Evolutionary conservation across 1,284 basidiomycete species (phyloP).

Genomic region (Moesziomyces sp.): DNA sequence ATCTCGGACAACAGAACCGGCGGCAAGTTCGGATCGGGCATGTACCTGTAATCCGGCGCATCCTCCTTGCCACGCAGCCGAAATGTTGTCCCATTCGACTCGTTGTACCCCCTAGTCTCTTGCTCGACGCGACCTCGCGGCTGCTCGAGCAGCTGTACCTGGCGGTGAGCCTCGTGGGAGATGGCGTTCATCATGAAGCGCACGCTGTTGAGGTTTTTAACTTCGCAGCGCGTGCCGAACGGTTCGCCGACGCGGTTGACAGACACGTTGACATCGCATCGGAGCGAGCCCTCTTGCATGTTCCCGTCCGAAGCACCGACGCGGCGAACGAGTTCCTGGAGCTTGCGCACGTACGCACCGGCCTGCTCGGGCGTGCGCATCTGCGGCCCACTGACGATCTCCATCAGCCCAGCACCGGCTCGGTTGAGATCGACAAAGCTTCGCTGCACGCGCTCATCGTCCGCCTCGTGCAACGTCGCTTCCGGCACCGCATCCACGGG

Average conservation of each 20-base stretch:
- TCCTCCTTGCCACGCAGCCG: slow-evolving; percentile 88
- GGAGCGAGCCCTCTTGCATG: slow-evolving; percentile 84
- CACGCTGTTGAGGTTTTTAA: slow-evolving; percentile 96
- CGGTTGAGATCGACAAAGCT: slow-evolving; percentile 83
- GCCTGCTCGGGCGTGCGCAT: slow-evolving; percentile 91
- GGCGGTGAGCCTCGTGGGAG: slow-evolving; percentile 78
- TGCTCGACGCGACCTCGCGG: slow-evolving; percentile 74
- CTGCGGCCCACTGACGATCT: slow-evolving; percentile 95
- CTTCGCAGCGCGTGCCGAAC: slow-evolving; percentile 88
- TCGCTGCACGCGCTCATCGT: slow-evolving; percentile 71
- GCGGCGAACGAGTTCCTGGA: slow-evolving; percentile 84
- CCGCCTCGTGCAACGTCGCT: slow-evolving; percentile 56
- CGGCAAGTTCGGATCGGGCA: slow-evolving; percentile 96
- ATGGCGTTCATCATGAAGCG: slow-evolving; percentile 87
- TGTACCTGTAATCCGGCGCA: slow-evolving; percentile 94
- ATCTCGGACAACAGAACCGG: slow-evolving; percentile 73
- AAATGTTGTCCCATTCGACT: slow-evolving; percentile 82
- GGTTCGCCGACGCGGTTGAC: slow-evolving; percentile 71
- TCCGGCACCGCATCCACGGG: neutral
- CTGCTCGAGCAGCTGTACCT: slow-evolving; percentile 74
- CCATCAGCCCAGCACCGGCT: slow-evolving; percentile 88
- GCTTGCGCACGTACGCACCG: slow-evolving; percentile 83
- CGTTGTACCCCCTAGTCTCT: slow-evolving; percentile 92
- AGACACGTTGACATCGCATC: slow-evolving; percentile 96
- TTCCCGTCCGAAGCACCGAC: slow-evolving; percentile 92